These are phyloP conservation scores for Coemansia sp. DNA, from an alignment of 192 early-diverging fungal species.

Conservation along the genomic window DNA sequence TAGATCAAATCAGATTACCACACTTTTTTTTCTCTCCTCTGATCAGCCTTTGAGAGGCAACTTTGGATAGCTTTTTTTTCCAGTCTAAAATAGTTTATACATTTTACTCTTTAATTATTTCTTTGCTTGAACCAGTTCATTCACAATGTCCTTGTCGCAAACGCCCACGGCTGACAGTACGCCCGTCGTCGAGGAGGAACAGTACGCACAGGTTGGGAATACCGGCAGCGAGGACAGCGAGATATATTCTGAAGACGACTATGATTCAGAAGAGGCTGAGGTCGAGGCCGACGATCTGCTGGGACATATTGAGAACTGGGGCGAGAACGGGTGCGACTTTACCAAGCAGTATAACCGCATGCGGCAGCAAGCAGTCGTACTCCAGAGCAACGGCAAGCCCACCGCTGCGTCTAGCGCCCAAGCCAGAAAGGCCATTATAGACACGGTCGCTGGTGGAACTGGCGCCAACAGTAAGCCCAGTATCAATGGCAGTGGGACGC, in stretches of 20 bases:
- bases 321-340: conserved; percentile 83
- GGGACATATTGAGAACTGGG: conserved; percentile 80
- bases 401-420: not conserved
- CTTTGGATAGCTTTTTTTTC: no score
- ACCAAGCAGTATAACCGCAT: conserved; percentile 93
- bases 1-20: not conserved
- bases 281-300: conserved; percentile 77
- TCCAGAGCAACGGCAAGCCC: conserved; percentile 16
- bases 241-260: conserved; percentile 30
- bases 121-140: not conserved
- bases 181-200: conserved; percentile 1
- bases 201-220: not conserved
- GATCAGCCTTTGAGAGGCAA: not conserved
- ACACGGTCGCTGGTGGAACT: conserved; percentile 21
- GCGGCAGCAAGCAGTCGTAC: conserved; percentile 63
- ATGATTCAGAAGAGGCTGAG: conserved; percentile 55
- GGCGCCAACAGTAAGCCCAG: conserved; percentile 25
- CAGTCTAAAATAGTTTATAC: no score
- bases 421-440: conserved; percentile 25
- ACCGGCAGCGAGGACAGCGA: conserved; percentile 10
- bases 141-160: conserved; percentile 1
- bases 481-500: conserved; percentile 18
- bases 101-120: not conserved
- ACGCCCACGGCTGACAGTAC: not conserved
- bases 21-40: not conserved